Evolutionary conservation across 768 basidiomycete genomes (phyloP).

Genomic region (Hortiboletus flavorubellus): DNA sequence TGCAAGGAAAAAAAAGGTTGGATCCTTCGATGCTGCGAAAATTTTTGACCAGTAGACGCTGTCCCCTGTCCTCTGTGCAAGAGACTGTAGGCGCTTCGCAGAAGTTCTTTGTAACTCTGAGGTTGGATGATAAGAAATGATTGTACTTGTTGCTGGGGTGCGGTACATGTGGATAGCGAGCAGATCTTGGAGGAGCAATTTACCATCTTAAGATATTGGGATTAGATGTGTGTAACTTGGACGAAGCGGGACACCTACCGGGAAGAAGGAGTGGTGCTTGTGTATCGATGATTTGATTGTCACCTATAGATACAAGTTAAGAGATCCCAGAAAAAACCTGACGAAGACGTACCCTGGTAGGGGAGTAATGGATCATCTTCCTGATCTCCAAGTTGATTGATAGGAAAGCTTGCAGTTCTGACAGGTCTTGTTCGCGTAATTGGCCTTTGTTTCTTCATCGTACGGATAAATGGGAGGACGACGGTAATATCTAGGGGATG

Average conservation of each 20-base stretch:
- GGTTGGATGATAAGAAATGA: constrained; percentile 33
- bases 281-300: constrained; percentile 43
- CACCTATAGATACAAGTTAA: constrained; percentile 12
- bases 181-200: constrained; percentile 40
- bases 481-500: constrained; percentile 51
- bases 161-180: constrained; percentile 53
- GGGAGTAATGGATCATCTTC: not conserved
- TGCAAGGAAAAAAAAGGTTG: constrained; percentile 53
- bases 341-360: constrained; percentile 14
- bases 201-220: constrained; percentile 8
- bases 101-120: constrained; percentile 23
- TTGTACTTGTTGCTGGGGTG: constrained; percentile 22
- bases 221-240: not conserved
- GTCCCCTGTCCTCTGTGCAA: constrained; percentile 28
- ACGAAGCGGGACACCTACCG: constrained; percentile 22
- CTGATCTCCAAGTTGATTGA: not conserved
- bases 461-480: constrained; percentile 50
- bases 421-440: constrained; percentile 12
- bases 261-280: constrained; percentile 44
- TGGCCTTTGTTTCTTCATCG: constrained; percentile 32
- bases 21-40: constrained; percentile 37
- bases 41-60: constrained; percentile 36
- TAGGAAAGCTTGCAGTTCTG: constrained; percentile 5
- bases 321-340: not conserved
- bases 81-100: constrained; percentile 28